These are phyloP conservation scores for Fusarium concolor DNA, from an alignment of 2,329 filamentous ascomycete species.

Conservation along the genomic window DNA sequence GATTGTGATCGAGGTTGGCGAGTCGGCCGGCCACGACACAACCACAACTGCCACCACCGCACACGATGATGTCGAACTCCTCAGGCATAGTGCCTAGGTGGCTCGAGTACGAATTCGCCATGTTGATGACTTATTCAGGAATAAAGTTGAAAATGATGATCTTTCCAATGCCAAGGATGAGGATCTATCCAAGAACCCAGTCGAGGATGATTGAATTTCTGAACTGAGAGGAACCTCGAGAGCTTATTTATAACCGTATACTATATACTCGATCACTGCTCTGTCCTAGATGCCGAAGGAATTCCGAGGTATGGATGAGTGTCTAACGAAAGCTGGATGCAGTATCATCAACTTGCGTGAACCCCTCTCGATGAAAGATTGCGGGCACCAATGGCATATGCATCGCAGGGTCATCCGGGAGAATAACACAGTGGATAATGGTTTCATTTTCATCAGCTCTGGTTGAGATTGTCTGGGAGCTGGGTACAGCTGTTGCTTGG, in stretches of 20 bases:
- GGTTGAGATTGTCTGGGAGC: slow-evolving; percentile 2
- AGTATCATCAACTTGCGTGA: slow-evolving; percentile 34
- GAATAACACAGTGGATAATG: slow-evolving; percentile 24
- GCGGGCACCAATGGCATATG: slow-evolving; percentile 44
- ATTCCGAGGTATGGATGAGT: slow-evolving; percentile 21
- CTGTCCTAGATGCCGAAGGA: slow-evolving; percentile 39
- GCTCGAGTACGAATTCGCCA: slow-evolving; percentile 38
- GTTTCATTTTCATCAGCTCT: slow-evolving; percentile 36
- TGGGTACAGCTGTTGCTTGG: slow-evolving; percentile 28
- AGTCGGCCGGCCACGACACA: slow-evolving; percentile 71
- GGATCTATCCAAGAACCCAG: background rate
- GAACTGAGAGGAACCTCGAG: background rate
- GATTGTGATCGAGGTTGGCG: slow-evolving; percentile 81
- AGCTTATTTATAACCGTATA: slow-evolving; percentile 24
- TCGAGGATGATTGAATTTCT: background rate
- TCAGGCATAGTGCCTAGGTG: slow-evolving; percentile 65
- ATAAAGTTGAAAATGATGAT: background rate
- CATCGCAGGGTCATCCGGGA: slow-evolving; percentile 30
- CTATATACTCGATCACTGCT: slow-evolving; percentile 2
- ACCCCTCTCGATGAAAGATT: slow-evolving; percentile 34
- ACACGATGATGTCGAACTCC: slow-evolving; percentile 85
- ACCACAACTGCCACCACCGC: slow-evolving; percentile 77
- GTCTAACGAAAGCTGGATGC: slow-evolving; percentile 26
- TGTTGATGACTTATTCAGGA: slow-evolving; percentile 23
- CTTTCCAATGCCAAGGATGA: background rate